Percentiles rank a stretch among this genome's conserved stretches.
Evolutionary conservation across 2,329 filamentous ascomycete genomes (phyloP).

Genomic region (Claviceps citrina): DNA sequence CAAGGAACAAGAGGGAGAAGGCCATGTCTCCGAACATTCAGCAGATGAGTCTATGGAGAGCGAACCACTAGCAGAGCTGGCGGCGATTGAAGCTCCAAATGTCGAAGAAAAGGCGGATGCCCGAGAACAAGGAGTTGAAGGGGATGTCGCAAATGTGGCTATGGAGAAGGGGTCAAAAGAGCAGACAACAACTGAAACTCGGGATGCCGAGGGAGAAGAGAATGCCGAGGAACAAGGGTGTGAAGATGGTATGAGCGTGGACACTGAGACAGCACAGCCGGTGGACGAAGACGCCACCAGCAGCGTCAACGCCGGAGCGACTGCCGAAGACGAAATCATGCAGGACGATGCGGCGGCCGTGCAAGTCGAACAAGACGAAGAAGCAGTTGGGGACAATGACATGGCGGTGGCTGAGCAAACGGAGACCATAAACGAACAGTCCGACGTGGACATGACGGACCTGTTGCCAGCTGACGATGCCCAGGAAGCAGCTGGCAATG

Average conservation of each 20-base stretch:
- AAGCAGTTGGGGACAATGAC: neutral
- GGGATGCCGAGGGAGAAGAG: neutral
- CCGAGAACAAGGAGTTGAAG: neutral
- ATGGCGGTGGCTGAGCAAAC: neutral
- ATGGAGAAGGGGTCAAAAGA: neutral
- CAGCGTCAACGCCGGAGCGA: neutral
- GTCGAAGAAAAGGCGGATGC: neutral
- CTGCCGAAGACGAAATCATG: neutral
- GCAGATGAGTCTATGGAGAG: neutral
- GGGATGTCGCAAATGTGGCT: neutral
- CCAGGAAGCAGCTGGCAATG: neutral
- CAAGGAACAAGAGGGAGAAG: neutral
- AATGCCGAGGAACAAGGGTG: neutral
- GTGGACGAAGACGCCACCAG: neutral
- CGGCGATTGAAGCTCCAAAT: neutral
- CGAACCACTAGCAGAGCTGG: neutral
- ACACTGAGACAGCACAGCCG: neutral
- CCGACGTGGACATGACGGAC: constrained; percentile 7
- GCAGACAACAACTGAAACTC: neutral
- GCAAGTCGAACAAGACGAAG: neutral
- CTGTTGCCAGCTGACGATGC: neutral
- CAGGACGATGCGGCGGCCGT: neutral
- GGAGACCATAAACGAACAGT: neutral
- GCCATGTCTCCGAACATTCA: neutral
- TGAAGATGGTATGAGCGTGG: neutral